Conservation (phyloP, 441 rosid genomes). For the Jatropha multifida region DNA sequence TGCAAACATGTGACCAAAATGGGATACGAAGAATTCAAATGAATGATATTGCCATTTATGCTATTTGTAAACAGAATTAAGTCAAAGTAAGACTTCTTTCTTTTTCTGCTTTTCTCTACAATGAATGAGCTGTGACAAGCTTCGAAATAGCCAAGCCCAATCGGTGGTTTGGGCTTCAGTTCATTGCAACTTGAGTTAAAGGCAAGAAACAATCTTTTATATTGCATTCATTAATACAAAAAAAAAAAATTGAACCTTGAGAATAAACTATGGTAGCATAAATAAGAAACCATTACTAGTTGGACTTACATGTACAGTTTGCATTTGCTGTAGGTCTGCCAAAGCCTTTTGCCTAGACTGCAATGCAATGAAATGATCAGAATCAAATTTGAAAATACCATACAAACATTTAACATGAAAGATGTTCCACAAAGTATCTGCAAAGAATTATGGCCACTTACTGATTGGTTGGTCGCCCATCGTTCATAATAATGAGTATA, state of each 20-base stretch:
- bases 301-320: slow-evolving; percentile 62
- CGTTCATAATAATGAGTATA: slow-evolving; percentile 97
- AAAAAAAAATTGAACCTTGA: not conserved
- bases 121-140: not conserved
- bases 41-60: not conserved
- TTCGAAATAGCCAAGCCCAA: not conserved
- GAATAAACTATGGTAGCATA: not conserved
- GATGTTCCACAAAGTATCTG: not conserved
- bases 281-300: not conserved
- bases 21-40: too few species aligned
- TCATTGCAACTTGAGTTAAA: not conserved
- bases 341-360: slow-evolving; percentile 98
- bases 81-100: not conserved
- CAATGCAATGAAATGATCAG: slow-evolving; percentile 24
- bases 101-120: not conserved
- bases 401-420: not conserved
- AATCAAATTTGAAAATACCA: slow-evolving; percentile 2
- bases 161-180: not conserved
- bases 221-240: not conserved
- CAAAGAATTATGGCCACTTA: slow-evolving; percentile 31
- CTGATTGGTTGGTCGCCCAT: slow-evolving; percentile 95
- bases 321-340: slow-evolving; percentile 73
- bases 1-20: too few species aligned
- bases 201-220: not conserved
- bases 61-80: not conserved